These are phyloP conservation scores for Corymbia maculata DNA, from an alignment of 345 rosid species.

Conservation along the genomic window DNA sequence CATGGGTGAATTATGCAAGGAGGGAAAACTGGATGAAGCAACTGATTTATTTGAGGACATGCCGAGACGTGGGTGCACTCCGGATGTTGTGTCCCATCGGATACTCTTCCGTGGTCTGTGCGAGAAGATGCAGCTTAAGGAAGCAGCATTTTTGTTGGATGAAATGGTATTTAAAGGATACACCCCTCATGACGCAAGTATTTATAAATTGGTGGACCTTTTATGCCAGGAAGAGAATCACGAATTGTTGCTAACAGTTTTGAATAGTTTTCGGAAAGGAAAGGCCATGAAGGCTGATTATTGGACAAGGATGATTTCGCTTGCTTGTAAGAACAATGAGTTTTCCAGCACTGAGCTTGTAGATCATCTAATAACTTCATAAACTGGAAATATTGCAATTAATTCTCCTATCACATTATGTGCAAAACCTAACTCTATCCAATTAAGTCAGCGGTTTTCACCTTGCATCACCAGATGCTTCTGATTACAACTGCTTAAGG, in stretches of 20 bases:
- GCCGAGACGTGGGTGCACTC: conserved; percentile 63
- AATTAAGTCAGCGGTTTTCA: background rate
- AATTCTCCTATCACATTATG: background rate
- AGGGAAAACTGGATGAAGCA: conserved; percentile 47
- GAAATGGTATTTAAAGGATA: conserved; percentile 84
- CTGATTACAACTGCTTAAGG: background rate
- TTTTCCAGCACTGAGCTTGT: conserved; percentile 3
- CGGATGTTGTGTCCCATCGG: conserved; percentile 69
- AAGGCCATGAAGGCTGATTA: conserved; percentile 19
- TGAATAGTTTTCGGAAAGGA: conserved; percentile 26
- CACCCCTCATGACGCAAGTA: conserved; percentile 30
- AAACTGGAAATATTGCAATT: background rate
- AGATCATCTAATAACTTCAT: conserved; percentile 14
- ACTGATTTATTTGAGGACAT: conserved; percentile 69
- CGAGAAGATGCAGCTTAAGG: conserved; percentile 28
- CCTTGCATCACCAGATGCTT: background rate
- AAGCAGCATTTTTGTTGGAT: conserved; percentile 53
- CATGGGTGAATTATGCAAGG: conserved; percentile 44
- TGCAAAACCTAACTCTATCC: background rate
- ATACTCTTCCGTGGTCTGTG: conserved; percentile 67
- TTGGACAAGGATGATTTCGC: conserved; percentile 30
- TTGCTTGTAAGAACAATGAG: conserved; percentile 13
- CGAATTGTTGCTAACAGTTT: conserved; percentile 26
- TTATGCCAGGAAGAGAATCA: conserved; percentile 28
- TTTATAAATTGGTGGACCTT: conserved; percentile 22